Base-by-base conservation (phyloP, 2,329 filamentous ascomycete species). In the Beauveria asiatica region DNA sequence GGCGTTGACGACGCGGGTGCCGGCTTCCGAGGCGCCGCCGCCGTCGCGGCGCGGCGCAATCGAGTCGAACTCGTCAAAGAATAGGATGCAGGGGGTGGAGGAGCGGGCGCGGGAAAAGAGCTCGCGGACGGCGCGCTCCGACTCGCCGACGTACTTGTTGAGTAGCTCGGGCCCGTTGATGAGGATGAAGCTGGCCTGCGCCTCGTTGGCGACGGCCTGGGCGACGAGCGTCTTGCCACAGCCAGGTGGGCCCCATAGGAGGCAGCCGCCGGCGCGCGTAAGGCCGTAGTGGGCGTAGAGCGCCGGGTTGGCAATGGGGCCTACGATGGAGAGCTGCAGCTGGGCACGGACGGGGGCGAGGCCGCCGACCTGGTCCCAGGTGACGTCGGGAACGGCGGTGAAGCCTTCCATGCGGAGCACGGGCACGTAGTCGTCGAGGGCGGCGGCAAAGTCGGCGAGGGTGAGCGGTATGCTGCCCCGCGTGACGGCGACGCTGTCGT, bases 91-190 rank as follows among this genome's bases (percentile, higher is more conserved):
- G 1, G 94, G 94, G 0, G 92, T 83, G 8, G 89, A 93, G 1
- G 89, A 89, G 56, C 92, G 84, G 1, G 94, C 94, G 17, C 93
- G 87, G 64, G 87, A 84, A 73, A 99, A 99, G 0, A 97, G 88
- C 71, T 96, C 91, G 23, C 94, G 86, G 1, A 99, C 89, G 0
- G 92, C 90, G 11, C 93, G 88, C 75, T 99, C 94, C 7, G 90
- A 95, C 74, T 99, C 94, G 65, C 94, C 94, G 10, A 99, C 92
- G 71, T 93, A 99, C 74, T 97, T 99, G 79, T 97, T 97, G 50
- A 99, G 82, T 10, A 99, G 80, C 72, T 99, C 94, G 0, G 94
- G 94, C 0, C 94, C 94, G 74, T 97, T 97, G 74, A 99, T 91
- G 57, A 91, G 92, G 74, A 99, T 99, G 78, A 99, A 99, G 74